Evolutionary conservation across 2,329 filamentous ascomycete species (phyloP), one percentile per base, ranked within the genome.

Genomic region (Chaetomium sp.): DNA sequence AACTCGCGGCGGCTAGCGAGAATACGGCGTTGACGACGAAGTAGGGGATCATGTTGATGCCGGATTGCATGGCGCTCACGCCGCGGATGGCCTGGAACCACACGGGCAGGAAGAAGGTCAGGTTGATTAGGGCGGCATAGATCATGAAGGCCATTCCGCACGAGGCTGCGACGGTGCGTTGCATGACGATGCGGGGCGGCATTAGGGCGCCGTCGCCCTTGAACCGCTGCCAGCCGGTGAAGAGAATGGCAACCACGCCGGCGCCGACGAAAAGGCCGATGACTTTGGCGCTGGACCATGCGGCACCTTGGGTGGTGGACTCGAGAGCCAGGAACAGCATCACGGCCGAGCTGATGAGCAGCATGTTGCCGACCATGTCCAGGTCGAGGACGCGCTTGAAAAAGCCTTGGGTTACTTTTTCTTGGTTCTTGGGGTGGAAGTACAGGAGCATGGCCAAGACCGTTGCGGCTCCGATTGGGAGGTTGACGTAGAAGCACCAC

Each of bases 261-360:
- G 59, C 62, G 8, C 65, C 69, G 10, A 55, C 54, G 33, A 73
- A 60, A 0, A 72, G 63, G 0, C 71, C 72, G 48, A 79, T 74
- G 51, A 79, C 70, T 10, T 68, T 69, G 12, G 66, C 68, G 59
- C 69, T 73, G 19, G 63, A 65, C 76, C 76, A 79, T 1, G 70
- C 42, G 41, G 76, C 72, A 36, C 66, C 72, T 11, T 70, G 71
- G 3, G 74, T 72, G 14, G 75, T 74, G 68, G 70, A 75, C 52
- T 79, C 72, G 14, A 80, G 66, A 0, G 76, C 77, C 1, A 80
- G 67, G 55, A 80, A 69, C 6, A 78, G 62, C 63, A 75, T 73
- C 49, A 78, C 67, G 12, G 76, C 68, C 19, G 70, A 69, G 0
- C 71, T 71, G 2, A 79, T 65, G 54, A 80, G 73, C 9, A 76